A percentile compares a stretch with the other conserved stretches of the same genome.
phyloP scores from a whole-genome alignment of 1,139 yeast genomes.

The Pichia norvegensis region DNA sequence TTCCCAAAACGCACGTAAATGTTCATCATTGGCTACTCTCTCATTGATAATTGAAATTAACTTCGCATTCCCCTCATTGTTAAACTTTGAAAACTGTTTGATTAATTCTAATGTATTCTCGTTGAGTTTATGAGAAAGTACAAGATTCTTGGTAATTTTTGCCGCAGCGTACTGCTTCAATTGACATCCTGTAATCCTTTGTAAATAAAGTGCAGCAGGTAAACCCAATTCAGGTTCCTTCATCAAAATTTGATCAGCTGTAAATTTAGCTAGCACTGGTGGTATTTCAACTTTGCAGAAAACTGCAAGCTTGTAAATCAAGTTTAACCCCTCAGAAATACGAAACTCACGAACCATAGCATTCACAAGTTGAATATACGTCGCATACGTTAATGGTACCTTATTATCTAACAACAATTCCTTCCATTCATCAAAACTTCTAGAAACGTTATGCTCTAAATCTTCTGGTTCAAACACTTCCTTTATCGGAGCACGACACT shows the following conservation, averaged over 20 bases:
- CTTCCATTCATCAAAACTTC: neutral
- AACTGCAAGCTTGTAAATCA: slow-evolving; percentile 3
- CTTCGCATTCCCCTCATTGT: neutral
- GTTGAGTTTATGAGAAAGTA: neutral
- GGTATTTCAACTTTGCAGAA: slow-evolving; percentile 6
- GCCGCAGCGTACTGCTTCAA: slow-evolving; percentile 2
- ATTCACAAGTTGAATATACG: slow-evolving; percentile 6
- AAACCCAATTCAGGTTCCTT: slow-evolving; percentile 3
- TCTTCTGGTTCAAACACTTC: neutral
- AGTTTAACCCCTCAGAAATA: slow-evolving; percentile 10
- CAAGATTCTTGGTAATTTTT: neutral
- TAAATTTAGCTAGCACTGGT: slow-evolving; percentile 2
- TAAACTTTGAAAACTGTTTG: neutral
- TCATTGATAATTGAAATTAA: neutral
- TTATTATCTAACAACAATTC: neutral
- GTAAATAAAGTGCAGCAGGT: slow-evolving; percentile 8
- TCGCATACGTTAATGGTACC: slow-evolving; percentile 4
- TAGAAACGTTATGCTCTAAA: neutral
- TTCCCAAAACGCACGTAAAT: neutral
- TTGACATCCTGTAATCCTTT: slow-evolving; percentile 8
- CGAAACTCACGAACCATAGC: slow-evolving; percentile 10
- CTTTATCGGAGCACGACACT: neutral
- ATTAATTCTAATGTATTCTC: slow-evolving; percentile 1
- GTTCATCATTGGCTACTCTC: neutral
- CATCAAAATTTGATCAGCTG: slow-evolving; percentile 4